Percentiles rank a stretch among this genome's conserved stretches.
phyloP scores from a whole-genome alignment of 2,329 filamentous ascomycete genomes.

The Camptophora hylomeconis region DNA sequence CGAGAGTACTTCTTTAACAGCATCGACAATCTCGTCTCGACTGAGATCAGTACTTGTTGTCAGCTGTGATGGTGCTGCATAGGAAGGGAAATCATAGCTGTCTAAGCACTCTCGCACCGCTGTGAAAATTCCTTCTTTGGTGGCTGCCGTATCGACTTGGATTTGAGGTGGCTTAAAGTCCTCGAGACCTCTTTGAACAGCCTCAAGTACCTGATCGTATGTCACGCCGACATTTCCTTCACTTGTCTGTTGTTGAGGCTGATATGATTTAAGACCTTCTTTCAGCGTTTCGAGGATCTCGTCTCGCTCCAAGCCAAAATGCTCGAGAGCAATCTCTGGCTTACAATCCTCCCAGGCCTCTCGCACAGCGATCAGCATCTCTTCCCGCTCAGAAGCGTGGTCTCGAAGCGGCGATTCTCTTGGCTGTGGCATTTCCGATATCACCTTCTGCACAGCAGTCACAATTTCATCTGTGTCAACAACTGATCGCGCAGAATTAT shows the following conservation, averaged over 20 bases:
- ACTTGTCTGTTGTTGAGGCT: conserved; percentile 27
- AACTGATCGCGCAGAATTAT: conserved; percentile 49
- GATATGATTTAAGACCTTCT: conserved; percentile 70
- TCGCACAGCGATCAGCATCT: conserved; percentile 73
- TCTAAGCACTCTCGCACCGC: conserved; percentile 79
- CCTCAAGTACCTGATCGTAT: conserved; percentile 72
- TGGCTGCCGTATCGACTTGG: conserved; percentile 52
- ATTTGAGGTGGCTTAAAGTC: conserved; percentile 64
- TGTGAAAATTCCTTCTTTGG: conserved; percentile 70
- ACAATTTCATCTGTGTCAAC: conserved; percentile 78
- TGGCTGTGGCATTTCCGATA: conserved; percentile 44
- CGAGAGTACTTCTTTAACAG: conserved; percentile 33
- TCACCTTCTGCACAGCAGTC: conserved; percentile 64
- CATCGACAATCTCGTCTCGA: conserved; percentile 42
- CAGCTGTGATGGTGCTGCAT: conserved; percentile 25
- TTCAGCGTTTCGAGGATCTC: conserved; percentile 78
- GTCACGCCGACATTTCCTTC: conserved; percentile 46
- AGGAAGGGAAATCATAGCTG: conserved; percentile 63
- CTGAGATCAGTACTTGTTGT: conserved; percentile 26
- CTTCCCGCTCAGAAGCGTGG: conserved; percentile 56
- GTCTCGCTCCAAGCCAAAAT: conserved; percentile 78
- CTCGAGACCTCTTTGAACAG: conserved; percentile 74
- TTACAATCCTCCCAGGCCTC: conserved; percentile 93
- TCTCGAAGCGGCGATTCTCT: conserved; percentile 43
- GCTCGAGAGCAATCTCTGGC: conserved; percentile 80